Evolutionary conservation across 306 rosid species (phyloP).

Genomic region (Arachis stenosperma): DNA sequence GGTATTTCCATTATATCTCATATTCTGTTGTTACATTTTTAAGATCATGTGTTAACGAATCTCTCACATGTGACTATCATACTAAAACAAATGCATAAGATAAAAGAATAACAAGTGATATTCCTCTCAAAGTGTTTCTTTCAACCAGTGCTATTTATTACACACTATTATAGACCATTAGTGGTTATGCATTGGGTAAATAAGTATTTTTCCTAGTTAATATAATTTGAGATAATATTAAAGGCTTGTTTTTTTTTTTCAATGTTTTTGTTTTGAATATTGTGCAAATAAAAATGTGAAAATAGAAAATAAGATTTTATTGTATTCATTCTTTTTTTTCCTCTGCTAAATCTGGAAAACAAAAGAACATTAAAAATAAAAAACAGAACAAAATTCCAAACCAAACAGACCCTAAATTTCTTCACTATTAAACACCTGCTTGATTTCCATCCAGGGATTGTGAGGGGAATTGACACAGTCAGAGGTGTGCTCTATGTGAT

Average conservation of each 20-base stretch:
- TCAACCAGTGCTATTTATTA: background rate
- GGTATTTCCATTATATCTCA: constrained; percentile 14
- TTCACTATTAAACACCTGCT: constrained; percentile 24
- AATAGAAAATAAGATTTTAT: too few relatives aligned
- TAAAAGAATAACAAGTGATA: background rate
- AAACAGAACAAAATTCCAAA: too few relatives aligned
- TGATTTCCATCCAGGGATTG: constrained; percentile 68
- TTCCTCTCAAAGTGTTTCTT: constrained; percentile 17
- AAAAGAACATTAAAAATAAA: too few relatives aligned
- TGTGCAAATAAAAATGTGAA: too few relatives aligned
- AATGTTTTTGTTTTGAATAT: too few relatives aligned
- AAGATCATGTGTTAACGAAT: constrained; percentile 11
- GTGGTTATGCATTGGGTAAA: background rate
- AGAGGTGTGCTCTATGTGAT: constrained; percentile 79
- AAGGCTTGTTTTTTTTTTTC: too few relatives aligned
- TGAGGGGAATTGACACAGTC: constrained; percentile 78
- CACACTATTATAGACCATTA: background rate
- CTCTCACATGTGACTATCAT: constrained; percentile 6
- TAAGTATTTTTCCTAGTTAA: constrained; percentile 3
- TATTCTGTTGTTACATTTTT: constrained; percentile 20
- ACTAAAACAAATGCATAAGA: constrained; percentile 16
- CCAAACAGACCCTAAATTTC: background rate
- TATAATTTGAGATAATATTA: constrained; percentile 24
- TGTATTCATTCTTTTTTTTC: too few relatives aligned
- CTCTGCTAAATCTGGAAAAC: too few relatives aligned